These are phyloP conservation scores for Rhizopogon vinicolor DNA, from an alignment of 768 basidiomycete species.

Conservation along the genomic window DNA sequence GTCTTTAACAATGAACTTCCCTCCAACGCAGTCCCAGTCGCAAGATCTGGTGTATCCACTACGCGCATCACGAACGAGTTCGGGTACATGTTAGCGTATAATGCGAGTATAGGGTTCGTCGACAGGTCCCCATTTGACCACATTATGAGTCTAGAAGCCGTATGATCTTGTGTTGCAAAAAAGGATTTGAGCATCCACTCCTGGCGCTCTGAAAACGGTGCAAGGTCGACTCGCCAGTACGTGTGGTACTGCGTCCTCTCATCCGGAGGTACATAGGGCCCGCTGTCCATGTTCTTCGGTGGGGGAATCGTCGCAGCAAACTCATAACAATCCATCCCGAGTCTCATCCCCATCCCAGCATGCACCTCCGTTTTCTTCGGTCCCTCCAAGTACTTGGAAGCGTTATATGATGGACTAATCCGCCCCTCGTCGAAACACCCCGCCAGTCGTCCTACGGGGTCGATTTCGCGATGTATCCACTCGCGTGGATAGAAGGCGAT, in stretches of 20 bases:
- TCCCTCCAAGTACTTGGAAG: conserved; percentile 59
- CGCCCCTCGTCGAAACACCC: conserved; percentile 70
- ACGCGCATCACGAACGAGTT: conserved; percentile 65
- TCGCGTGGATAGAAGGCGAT: conserved; percentile 69
- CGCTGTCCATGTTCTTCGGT: background rate
- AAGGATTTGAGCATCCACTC: conserved; percentile 91
- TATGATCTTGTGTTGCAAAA: conserved; percentile 83
- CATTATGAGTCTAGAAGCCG: conserved; percentile 62
- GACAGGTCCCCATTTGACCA: conserved; percentile 89
- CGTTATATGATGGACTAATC: conserved; percentile 64
- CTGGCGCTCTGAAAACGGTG: conserved; percentile 75
- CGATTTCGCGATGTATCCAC: conserved; percentile 76
- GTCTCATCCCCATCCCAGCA: conserved; percentile 70
- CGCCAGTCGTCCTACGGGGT: conserved; percentile 53
- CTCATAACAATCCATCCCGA: conserved; percentile 89
- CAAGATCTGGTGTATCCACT: conserved; percentile 64
- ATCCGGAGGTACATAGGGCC: conserved; percentile 21
- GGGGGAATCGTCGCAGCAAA: conserved; percentile 78
- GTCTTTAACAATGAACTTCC: conserved; percentile 56
- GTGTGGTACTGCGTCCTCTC: conserved; percentile 75
- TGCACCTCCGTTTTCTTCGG: conserved; percentile 68
- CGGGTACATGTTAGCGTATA: conserved; percentile 60
- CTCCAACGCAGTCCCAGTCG: conserved; percentile 73
- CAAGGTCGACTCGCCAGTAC: conserved; percentile 92
- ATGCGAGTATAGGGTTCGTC: conserved; percentile 48